Base-by-base conservation (phyloP, 768 basidiomycete genomes). In the Chiua virens region DNA sequence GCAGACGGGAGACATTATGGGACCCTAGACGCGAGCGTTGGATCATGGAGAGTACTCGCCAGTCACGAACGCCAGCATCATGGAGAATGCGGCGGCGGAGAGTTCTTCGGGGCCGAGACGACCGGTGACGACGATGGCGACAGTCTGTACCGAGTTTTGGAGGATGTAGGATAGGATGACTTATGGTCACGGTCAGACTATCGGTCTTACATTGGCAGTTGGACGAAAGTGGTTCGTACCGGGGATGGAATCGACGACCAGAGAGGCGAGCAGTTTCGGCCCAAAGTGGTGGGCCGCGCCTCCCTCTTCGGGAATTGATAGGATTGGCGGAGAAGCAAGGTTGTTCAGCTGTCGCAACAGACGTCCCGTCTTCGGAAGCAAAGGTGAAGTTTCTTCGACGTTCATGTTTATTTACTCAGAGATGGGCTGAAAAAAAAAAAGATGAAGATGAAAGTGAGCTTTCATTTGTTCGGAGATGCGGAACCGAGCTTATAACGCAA, bases 51-150 rank as follows among this genome's bases (percentile, higher is more conserved):
- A 62, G 62, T 66, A 84, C 83, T 83, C 70, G 80, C 86, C 85
- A 76, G 87, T 86, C 8, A 88, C 87, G 63, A 82, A 86, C 14
- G 86, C 87, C 58, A 90, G 69, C 87, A 89, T 89, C 63, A 86
- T 71, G 25, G 85, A 78, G 59, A 89, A 86, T 38, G 88, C 86
- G 13, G 88, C 78, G 2, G 80, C 82, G 1, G 86, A 86, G 15
- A 90, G 72, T 59, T 86, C 82, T 55, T 83, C 73, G 18, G 87
- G 80, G 3, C 88, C 87, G 9, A 89, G 75, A 18, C 81, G 80
- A 22, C 86, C 86, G 11, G 77, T 78, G 56, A 89, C 75, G 30
- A 87, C 57, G 45, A 88, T 75, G 17, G 85, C 79, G 17, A 75
- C 70, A 4, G 86, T 85, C 65, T 88, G 87, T 34, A 87, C 76